A percentile compares a stretch with the other conserved stretches of the same genome.
These are phyloP conservation scores for Monosporascus cannonballus DNA, from an alignment of 2,329 filamentous ascomycete genomes.

Conservation along the genomic window DNA sequence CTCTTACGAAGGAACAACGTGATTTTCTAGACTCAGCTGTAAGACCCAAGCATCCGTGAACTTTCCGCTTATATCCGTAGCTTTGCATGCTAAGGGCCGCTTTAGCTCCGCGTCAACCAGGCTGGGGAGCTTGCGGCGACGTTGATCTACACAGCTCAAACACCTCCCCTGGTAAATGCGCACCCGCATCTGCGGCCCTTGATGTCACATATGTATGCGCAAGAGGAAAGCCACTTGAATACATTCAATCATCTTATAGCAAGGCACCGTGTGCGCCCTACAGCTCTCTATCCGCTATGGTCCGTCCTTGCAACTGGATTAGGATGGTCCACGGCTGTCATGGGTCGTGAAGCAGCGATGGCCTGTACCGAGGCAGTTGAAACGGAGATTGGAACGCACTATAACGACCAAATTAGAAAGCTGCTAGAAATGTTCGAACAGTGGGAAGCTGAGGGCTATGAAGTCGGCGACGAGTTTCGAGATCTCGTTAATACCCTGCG, in stretches of 20 bases:
- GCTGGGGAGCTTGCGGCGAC: conserved; percentile 95
- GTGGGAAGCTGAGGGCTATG: conserved; percentile 72
- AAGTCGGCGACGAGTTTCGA: conserved; percentile 70
- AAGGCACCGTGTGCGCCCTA: conserved; percentile 85
- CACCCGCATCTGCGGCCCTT: conserved; percentile 84
- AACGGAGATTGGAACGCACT: conserved; percentile 94
- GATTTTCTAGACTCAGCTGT: conserved; percentile 71
- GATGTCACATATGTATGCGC: conserved; percentile 98
- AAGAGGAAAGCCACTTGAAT: conserved; percentile 80
- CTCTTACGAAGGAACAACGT: conserved; percentile 63
- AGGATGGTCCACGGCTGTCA: conserved; percentile 81
- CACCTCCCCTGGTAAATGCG: conserved; percentile 67
- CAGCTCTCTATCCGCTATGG: conserved; percentile 90
- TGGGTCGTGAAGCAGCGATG: conserved; percentile 95
- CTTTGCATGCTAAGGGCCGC: neutral
- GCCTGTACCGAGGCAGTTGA: conserved; percentile 97
- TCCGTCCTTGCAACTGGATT: conserved; percentile 70
- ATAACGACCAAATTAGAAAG: conserved; percentile 83
- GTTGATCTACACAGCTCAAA: conserved; percentile 88
- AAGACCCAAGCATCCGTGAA: conserved; percentile 21
- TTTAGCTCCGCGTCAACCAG: conserved; percentile 86
- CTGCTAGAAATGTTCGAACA: conserved; percentile 75
- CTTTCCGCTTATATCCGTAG: conserved; percentile 2
- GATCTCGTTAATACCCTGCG: conserved; percentile 68
- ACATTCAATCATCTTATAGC: conserved; percentile 82